Conservation (phyloP, 139 green algal species). For the Micractinium conductrix region DNA sequence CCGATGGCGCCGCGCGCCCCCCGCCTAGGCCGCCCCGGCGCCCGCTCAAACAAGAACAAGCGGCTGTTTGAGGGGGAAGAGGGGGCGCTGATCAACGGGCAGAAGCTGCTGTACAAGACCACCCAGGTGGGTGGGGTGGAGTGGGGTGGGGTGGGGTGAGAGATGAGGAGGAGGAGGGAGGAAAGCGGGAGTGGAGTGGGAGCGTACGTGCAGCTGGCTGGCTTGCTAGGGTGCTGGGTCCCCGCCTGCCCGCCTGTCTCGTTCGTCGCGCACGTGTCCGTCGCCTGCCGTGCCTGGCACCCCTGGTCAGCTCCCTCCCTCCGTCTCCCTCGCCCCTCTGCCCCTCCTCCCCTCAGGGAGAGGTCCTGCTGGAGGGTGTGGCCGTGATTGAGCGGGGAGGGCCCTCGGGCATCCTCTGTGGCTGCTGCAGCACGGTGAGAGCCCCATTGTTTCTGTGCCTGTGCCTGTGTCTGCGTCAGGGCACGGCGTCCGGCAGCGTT, state of each 20-base stretch:
- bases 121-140: conserved; percentile 5
- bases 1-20: neutral
- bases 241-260: too few species aligned
- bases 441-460: too few species aligned
- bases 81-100: conserved; percentile 52
- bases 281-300: too few species aligned
- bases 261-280: too few species aligned
- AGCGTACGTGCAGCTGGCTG: too few species aligned
- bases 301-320: too few species aligned
- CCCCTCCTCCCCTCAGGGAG: conserved; percentile 40
- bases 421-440: conserved; percentile 77
- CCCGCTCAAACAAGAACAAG: conserved; percentile 75
- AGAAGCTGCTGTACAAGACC: conserved; percentile 49
- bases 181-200: neutral
- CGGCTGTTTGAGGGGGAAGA: conserved; percentile 71
- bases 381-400: conserved; percentile 41
- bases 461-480: too few species aligned
- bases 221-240: too few species aligned
- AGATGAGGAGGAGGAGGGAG: neutral
- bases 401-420: conserved; percentile 82
- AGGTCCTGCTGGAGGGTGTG: conserved; percentile 66
- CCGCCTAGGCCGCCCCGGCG: conserved; percentile 35
- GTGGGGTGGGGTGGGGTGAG: neutral
- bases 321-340: neutral
- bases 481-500: too few species aligned